Percentiles rank a stretch among this genome's conserved stretches.
Conservation (phyloP, 2,329 filamentous ascomycete genomes). For the Penicillium sp. region DNA sequence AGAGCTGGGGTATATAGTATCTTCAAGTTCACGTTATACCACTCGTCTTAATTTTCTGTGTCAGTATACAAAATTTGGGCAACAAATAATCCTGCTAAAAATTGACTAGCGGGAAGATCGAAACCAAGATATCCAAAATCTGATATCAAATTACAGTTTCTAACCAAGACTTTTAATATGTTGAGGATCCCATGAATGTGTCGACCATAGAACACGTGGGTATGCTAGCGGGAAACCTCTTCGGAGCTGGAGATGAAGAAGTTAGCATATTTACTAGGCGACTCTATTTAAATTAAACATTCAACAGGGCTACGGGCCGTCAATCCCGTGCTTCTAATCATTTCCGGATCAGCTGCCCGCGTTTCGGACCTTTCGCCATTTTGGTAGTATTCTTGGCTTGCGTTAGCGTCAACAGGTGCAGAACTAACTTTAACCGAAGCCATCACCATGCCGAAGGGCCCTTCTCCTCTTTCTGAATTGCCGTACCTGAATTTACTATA, state of each 20-base stretch:
- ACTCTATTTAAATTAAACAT: neutral
- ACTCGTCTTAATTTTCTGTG: no score
- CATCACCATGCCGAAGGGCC: neutral
- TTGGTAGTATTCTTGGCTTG: neutral
- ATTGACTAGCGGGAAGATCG: no score
- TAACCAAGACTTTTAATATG: neutral
- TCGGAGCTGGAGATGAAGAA: neutral
- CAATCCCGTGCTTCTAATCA: neutral
- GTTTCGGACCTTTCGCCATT: constrained; percentile 1
- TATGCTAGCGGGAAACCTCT: neutral
- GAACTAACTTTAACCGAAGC: neutral
- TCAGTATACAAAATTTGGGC: no score
- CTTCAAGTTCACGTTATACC: no score
- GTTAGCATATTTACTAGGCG: neutral
- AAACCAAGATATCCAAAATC: no score
- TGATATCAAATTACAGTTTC: no score
- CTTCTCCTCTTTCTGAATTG: neutral
- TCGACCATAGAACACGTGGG: neutral
- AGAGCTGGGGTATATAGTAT: no score
- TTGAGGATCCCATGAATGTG: neutral
- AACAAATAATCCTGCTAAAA: no score
- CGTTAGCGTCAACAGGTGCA: neutral
- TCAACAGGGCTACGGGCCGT: neutral
- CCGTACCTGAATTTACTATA: constrained; percentile 5
- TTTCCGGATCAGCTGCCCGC: neutral